Evolutionary conservation across 2,329 filamentous ascomycete genomes (phyloP).

Genomic region (Ophiostoma australiae): DNA sequence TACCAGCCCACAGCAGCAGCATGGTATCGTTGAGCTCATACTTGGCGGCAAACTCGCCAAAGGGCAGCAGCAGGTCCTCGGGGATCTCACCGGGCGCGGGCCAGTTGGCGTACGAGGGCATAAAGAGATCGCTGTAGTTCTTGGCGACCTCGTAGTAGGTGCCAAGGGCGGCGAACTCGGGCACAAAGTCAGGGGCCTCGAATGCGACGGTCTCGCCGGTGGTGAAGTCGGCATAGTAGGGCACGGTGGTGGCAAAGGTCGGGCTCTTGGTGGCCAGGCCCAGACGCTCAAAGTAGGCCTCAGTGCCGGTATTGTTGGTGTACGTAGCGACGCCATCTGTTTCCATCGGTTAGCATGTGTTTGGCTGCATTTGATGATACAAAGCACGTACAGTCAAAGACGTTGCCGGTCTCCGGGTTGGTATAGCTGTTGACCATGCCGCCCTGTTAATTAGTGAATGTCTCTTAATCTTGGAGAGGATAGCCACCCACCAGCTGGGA

Average conservation of each 20-base stretch:
- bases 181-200: slow-evolving; percentile 27
- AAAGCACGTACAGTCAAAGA: slow-evolving; percentile 33
- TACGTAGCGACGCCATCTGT: slow-evolving; percentile 36
- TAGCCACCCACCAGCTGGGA: slow-evolving; percentile 31
- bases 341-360: background rate
- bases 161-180: slow-evolving; percentile 19
- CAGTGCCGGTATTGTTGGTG: slow-evolving; percentile 38
- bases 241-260: slow-evolving; percentile 28
- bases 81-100: slow-evolving; percentile 43
- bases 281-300: slow-evolving; percentile 43
- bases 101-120: slow-evolving; percentile 39
- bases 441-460: slow-evolving; percentile 35
- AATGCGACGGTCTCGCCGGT: slow-evolving; percentile 35
- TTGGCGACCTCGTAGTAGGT: slow-evolving; percentile 30
- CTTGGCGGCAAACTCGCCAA: slow-evolving; percentile 45
- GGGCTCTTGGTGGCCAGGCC: slow-evolving; percentile 34
- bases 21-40: slow-evolving; percentile 36
- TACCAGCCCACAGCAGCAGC: slow-evolving; percentile 38
- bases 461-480: background rate
- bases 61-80: slow-evolving; percentile 44
- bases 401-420: slow-evolving; percentile 37
- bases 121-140: slow-evolving; percentile 34
- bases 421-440: slow-evolving; percentile 47
- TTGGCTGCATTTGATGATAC: background rate
- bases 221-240: slow-evolving; percentile 37